A percentile compares a stretch with the other conserved stretches of the same genome.
phyloP scores from a whole-genome alignment of 1,139 yeast genomes.

The Entelexis paramagnoliae region DNA sequence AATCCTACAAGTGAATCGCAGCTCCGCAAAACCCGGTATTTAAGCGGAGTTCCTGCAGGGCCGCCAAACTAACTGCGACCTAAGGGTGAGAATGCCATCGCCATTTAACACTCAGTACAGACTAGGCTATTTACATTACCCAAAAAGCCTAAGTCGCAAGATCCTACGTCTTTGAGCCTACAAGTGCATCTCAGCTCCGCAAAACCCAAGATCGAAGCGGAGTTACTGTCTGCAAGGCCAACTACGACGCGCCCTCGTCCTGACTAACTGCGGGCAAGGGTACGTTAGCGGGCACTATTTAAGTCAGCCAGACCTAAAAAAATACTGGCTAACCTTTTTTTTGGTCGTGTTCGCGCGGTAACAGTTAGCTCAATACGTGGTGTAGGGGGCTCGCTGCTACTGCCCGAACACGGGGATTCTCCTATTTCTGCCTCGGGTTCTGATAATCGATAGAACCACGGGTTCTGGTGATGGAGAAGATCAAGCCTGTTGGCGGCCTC shows the following conservation, averaged over 20 bases:
- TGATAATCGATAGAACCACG: slow-evolving; percentile 20
- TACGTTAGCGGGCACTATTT: not conserved
- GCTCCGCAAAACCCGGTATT: no score
- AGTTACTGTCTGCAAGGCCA: no score
- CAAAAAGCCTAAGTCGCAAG: no score
- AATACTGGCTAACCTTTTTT: not conserved
- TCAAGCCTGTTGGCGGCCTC: slow-evolving; percentile 18
- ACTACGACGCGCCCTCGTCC: not conserved
- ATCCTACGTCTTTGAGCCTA: no score
- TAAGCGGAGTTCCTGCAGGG: no score
- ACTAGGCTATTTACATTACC: no score
- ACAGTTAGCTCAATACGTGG: not conserved
- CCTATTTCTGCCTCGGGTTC: slow-evolving; percentile 27
- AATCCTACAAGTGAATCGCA: no score
- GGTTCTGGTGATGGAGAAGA: slow-evolving; percentile 27
- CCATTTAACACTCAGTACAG: no score
- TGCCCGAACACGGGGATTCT: slow-evolving; percentile 12
- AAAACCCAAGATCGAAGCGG: no score
- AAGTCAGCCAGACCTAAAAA: not conserved
- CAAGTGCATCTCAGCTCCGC: no score
- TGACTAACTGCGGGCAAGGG: not conserved
- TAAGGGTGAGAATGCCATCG: no score
- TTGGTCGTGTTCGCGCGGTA: not conserved
- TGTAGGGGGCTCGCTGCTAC: slow-evolving; percentile 1
- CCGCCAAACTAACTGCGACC: no score